phyloP scores from a whole-genome alignment of 306 rosid genomes.

The Geum urbanum region DNA sequence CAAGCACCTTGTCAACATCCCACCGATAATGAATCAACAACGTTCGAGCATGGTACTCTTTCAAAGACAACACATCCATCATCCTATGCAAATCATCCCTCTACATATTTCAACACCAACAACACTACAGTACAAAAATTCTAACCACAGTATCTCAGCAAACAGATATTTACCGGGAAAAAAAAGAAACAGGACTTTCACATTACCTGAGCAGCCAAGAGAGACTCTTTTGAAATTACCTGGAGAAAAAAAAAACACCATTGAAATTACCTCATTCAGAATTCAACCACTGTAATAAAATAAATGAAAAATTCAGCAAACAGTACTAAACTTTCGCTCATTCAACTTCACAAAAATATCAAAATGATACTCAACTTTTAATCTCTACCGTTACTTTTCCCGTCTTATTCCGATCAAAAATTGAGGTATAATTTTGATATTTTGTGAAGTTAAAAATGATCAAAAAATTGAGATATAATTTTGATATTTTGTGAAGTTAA shows the following conservation, averaged over 20 bases:
- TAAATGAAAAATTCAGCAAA: too few species aligned
- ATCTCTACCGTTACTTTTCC: too few species aligned
- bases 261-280: too few species aligned
- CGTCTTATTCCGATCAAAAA: too few species aligned
- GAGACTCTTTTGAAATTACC: conserved; percentile 31
- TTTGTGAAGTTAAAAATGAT: too few species aligned
- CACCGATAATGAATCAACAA: conserved; percentile 43
- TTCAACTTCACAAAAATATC: too few species aligned
- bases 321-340: too few species aligned
- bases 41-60: conserved; percentile 38
- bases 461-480: too few species aligned
- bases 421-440: too few species aligned
- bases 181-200: not conserved
- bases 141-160: not conserved
- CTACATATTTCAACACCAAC: conserved; percentile 12
- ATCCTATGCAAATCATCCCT: conserved; percentile 30
- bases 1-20: conserved; percentile 37
- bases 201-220: conserved; percentile 31
- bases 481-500: too few species aligned
- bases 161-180: not conserved
- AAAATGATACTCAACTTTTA: too few species aligned
- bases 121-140: not conserved
- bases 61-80: conserved; percentile 37
- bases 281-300: too few species aligned
- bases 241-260: not conserved